phyloP scores from a whole-genome alignment of 805 yeast genomes.

The Yueomyces sp. region DNA sequence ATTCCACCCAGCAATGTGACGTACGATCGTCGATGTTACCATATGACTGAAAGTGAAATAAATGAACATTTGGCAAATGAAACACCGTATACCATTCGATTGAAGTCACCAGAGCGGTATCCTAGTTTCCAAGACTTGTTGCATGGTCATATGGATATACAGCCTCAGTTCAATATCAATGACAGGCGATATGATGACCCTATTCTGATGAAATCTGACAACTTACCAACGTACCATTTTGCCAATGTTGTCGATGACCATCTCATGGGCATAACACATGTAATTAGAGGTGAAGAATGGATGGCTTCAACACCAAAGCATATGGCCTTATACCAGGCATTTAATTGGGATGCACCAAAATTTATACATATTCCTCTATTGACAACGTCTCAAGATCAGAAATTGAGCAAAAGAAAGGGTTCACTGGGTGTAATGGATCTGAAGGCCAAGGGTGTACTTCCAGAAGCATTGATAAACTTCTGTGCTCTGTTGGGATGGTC shows the following conservation, averaged over 20 bases:
- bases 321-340: constrained; percentile 69
- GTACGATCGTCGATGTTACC: constrained; percentile 72
- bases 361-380: constrained; percentile 85
- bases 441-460: constrained; percentile 50
- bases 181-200: constrained; percentile 84
- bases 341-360: constrained; percentile 73
- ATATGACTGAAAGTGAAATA: constrained; percentile 30
- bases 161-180: constrained; percentile 57
- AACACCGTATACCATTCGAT: constrained; percentile 46
- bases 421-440: constrained; percentile 59
- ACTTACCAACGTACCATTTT: constrained; percentile 89
- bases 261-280: constrained; percentile 85
- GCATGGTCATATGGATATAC: constrained; percentile 65
- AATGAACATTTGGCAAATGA: constrained; percentile 22
- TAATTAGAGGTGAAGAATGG: constrained; percentile 97
- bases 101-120: constrained; percentile 62
- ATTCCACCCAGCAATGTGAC: constrained; percentile 87
- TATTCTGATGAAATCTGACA: constrained; percentile 82
- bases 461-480: constrained; percentile 81
- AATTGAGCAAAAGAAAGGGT: constrained; percentile 75
- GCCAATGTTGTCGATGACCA: constrained; percentile 96
- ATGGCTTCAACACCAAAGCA: constrained; percentile 92
- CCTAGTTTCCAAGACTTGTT: constrained; percentile 58
- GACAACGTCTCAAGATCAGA: constrained; percentile 58
- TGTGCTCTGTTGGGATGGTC: constrained; percentile 93